Evolutionary conservation across 306 rosid genomes (phyloP), one percentile per base, ranked within the genome.

Genomic region (Cicer yamashitae): DNA sequence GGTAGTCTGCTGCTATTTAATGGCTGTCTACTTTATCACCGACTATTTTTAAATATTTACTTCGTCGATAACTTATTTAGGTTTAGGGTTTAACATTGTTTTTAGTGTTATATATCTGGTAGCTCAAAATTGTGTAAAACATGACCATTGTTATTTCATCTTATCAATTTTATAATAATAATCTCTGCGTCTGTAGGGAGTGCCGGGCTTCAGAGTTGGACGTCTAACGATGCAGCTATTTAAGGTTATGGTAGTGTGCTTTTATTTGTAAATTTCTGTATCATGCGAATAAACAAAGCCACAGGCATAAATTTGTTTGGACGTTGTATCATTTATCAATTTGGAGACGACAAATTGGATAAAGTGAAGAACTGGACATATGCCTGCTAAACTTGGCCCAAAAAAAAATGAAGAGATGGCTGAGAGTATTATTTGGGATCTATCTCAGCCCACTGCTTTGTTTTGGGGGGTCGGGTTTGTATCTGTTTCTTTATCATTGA

Each of bases 201-300:
- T 47, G 59, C 12, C 20, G 70, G 69, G 30, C 61, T 68, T 69
- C 65, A 74, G 60, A 68, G 83, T 7, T 45, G 40, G 77, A 63
- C 17, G 58, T 63, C 74, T 43, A 70, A 34, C 25, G 70, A 77
- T 8, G 76, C 43, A 20, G 63, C 57, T 53, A 52, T 78, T 45
- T 78, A 75, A 74, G 73, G 50, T 52, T 69, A 61, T 54, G 74
- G 18, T 56, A 38, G 48, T 8, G 46, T 68, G 59, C 74, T 60
- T 50, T 73, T 78, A 51, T 56, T 60, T 82, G 79, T 82, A 72
- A 57, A 82, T 67, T 67, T 73, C 48, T 73, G 77, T 68, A 73
- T 38, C 70, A 68, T 71, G 75, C n/a, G 20, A 71, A 70, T 53
- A 80, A 70, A 45, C 58, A 75, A 69, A 54, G 74, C 70, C 50